Evolutionary conservation across 768 basidiomycete species (phyloP), one percentile per base, ranked within the genome.

Genomic region (Leccinum olivaceopallidum): DNA sequence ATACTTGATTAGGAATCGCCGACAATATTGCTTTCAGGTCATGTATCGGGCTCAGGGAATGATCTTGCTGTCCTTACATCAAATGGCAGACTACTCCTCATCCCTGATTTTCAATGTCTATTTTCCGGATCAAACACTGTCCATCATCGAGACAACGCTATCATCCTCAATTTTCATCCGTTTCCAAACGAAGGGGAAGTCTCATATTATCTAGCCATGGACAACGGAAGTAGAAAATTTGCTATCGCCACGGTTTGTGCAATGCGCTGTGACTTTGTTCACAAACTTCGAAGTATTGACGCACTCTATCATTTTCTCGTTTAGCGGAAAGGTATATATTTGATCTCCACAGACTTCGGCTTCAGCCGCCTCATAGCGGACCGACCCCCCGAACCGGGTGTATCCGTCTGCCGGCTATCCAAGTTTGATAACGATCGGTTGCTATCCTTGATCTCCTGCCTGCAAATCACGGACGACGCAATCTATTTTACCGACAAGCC

Each of bases 391-490:
- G 64, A 67, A 75, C 65, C 66, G 71, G 58, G 67, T 64, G 44
- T 78, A 28, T 65, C 65, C 18, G 63, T 73, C 59, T 64, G 59
- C 36, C 60, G 65, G 22, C 18, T 70, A 42, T 53, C 28, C 55
- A 18, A 62, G 60, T 57, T 68, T 52, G 66, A 73, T 18, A 36
- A 60, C 39, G 60, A 44, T 0, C 60, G 49, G 34, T 42, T 62
- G 24, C 64, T 71, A n/a, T 58, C 66, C 22, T 61, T 47, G 37
- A 66, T 85, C n/a, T 77, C 78, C 26, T 86, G 84, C 64, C 75
- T 86, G 22, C 84, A 85, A 66, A 77, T 85, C 73, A 81, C 82
- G 0, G 79, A 82, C 28, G 81, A 82, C 0, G 81, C 80, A 0
- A 60, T 86, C 13, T 86, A 77, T 60, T 63, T 85, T 37, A 84